A percentile compares a stretch with the other conserved stretches of the same genome.
Evolutionary conservation across 148 eudicot species (phyloP).

Genomic region (Hydrangea macrophylla): DNA sequence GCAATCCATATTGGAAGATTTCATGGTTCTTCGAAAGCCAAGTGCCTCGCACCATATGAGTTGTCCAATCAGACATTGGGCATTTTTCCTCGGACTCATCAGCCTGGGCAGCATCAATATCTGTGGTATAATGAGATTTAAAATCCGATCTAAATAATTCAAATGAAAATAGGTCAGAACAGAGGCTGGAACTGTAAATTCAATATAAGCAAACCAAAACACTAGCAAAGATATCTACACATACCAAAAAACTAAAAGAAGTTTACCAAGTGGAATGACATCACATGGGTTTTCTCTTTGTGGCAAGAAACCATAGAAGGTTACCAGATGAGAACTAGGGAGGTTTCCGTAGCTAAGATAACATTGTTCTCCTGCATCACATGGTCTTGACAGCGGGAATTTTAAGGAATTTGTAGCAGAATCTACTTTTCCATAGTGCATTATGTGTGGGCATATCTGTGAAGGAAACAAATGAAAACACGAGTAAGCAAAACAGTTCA

Average conservation of each 20-base stretch:
- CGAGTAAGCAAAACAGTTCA: not conserved
- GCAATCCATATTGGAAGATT: conserved; percentile 77
- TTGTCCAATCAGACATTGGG: conserved; percentile 32
- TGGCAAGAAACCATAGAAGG: conserved; percentile 84
- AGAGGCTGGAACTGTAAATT: too few relatives aligned
- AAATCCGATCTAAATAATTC: not conserved
- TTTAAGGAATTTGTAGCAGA: conserved; percentile 54
- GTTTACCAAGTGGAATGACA: conserved; percentile 75
- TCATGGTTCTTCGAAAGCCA: conserved; percentile 69
- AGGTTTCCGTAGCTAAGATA: conserved; percentile 81
- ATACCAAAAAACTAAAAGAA: not conserved
- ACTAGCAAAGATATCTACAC: not conserved
- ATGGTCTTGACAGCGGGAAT: conserved; percentile 75
- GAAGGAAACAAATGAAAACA: conserved; percentile 6
- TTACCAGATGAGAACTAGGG: conserved; percentile 79
- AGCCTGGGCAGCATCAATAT: conserved; percentile 36
- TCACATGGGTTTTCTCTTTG: conserved; percentile 69
- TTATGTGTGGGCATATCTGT: conserved; percentile 79
- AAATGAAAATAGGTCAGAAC: not conserved
- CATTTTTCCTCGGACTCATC: conserved; percentile 22
- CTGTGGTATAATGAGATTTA: conserved; percentile 27
- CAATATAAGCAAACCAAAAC: too few relatives aligned
- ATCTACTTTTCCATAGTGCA: conserved; percentile 78
- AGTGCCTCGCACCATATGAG: conserved; percentile 86
- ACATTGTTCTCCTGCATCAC: conserved; percentile 79